phyloP scores from a whole-genome alignment of 2,329 filamentous ascomycete genomes.

The Claviceps pazoutovae region DNA sequence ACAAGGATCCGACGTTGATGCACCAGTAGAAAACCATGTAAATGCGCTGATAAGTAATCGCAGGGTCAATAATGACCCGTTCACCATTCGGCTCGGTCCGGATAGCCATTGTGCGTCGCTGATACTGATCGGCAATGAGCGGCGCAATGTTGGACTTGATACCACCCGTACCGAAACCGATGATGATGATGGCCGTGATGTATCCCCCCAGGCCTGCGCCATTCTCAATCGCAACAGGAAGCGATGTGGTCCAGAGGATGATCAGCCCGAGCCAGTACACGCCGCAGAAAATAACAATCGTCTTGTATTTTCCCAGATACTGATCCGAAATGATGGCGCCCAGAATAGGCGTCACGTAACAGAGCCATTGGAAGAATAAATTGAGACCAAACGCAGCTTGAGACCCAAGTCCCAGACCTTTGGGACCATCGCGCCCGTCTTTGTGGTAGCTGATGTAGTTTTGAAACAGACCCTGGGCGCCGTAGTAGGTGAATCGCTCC shows the following conservation, averaged over 20 bases:
- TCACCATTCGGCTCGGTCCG: slow-evolving; percentile 35
- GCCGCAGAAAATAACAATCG: slow-evolving; percentile 41
- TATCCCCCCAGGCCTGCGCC: slow-evolving; percentile 34
- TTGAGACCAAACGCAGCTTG: slow-evolving; percentile 39
- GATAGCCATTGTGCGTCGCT: slow-evolving; percentile 36
- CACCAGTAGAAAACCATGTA: slow-evolving; percentile 65
- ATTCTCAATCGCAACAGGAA: slow-evolving; percentile 21
- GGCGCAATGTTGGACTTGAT: slow-evolving; percentile 53
- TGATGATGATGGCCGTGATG: slow-evolving; percentile 43
- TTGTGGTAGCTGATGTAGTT: slow-evolving; percentile 34
- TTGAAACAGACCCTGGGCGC: slow-evolving; percentile 38
- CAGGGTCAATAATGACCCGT: slow-evolving; percentile 52
- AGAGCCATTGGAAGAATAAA: slow-evolving; percentile 41
- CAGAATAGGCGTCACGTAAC: slow-evolving; percentile 28
- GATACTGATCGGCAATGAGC: slow-evolving; percentile 51
- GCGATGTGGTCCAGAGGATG: slow-evolving; percentile 37
- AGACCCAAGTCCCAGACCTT: slow-evolving; percentile 41
- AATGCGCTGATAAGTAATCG: slow-evolving; percentile 51
- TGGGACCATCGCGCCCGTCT: slow-evolving; percentile 24
- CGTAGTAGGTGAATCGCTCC: slow-evolving; percentile 46
- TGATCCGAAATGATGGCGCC: slow-evolving; percentile 43
- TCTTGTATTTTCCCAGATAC: slow-evolving; percentile 47
- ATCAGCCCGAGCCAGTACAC: slow-evolving; percentile 45
- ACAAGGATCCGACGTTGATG: slow-evolving; percentile 62
- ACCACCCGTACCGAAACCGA: slow-evolving; percentile 52